Evolutionary conservation across 2,329 filamentous ascomycete species (phyloP).

Genomic region (Fusarium penzigii): DNA sequence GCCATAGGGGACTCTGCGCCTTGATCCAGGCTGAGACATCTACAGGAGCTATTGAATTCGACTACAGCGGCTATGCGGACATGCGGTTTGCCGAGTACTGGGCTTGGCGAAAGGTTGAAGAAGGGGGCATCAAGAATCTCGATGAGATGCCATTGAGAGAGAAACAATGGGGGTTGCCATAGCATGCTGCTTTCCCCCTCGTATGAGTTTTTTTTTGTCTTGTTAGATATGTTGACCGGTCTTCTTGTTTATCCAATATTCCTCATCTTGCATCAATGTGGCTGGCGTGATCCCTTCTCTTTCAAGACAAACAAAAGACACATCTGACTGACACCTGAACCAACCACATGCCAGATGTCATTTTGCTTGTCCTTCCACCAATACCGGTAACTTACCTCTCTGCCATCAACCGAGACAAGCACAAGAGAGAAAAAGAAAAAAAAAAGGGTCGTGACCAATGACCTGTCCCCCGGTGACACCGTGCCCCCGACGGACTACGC

Average conservation of each 20-base stretch:
- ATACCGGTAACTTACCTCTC: neutral
- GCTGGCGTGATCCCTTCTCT: too few species aligned
- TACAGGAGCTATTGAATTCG: constrained; percentile 24
- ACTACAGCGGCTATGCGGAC: constrained; percentile 23
- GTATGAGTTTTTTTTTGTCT: too few species aligned
- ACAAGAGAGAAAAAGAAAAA: too few species aligned
- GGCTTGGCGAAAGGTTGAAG: constrained; percentile 15
- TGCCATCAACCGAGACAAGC: neutral
- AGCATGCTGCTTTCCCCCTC: neutral
- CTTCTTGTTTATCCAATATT: too few species aligned
- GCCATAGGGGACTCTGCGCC: constrained; percentile 23
- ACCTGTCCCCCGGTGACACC: neutral
- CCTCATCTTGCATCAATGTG: too few species aligned
- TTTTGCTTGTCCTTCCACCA: too few species aligned
- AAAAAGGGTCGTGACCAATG: neutral
- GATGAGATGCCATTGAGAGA: constrained; percentile 10
- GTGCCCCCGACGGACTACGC: neutral
- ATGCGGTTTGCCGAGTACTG: constrained; percentile 23
- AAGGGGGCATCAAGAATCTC: neutral
- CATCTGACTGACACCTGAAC: too few species aligned
- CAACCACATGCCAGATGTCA: too few species aligned
- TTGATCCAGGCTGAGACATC: constrained; percentile 27
- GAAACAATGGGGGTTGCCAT: constrained; percentile 15
- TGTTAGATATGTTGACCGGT: too few species aligned
- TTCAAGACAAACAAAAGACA: too few species aligned